Evolutionary conservation across 306 rosid species (phyloP).

Genomic region (Cicer yamashitae): DNA sequence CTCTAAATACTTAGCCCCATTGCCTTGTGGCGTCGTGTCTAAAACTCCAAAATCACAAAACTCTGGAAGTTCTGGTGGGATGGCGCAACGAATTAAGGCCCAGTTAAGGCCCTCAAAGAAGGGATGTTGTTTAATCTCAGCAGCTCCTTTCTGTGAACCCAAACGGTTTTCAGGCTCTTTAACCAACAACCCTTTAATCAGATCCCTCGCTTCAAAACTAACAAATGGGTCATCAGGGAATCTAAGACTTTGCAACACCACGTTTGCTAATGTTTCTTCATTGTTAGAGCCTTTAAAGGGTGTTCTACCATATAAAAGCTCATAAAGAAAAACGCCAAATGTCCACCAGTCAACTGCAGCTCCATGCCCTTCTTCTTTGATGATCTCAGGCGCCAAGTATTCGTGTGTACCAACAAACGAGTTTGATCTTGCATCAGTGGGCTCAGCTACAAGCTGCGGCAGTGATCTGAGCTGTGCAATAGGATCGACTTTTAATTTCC

Average conservation of each 20-base stretch:
- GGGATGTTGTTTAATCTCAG: constrained; percentile 81
- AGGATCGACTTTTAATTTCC: constrained; percentile 59
- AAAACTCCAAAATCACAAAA: constrained; percentile 60
- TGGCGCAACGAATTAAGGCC: constrained; percentile 77
- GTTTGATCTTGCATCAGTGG: constrained; percentile 81
- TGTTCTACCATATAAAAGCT: constrained; percentile 75
- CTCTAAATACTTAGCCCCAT: constrained; percentile 63
- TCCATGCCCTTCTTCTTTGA: constrained; percentile 87
- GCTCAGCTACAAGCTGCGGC: constrained; percentile 89
- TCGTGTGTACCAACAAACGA: constrained; percentile 90
- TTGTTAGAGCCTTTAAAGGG: constrained; percentile 73
- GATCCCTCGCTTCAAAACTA: constrained; percentile 69
- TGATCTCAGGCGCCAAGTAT: constrained; percentile 88
- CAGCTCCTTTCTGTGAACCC: constrained; percentile 75
- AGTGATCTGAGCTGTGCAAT: constrained; percentile 61
- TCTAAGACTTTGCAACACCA: constrained; percentile 66
- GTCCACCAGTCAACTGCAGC: constrained; percentile 97
- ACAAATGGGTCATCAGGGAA: constrained; percentile 66
- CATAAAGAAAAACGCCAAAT: constrained; percentile 78
- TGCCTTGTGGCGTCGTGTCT: constrained; percentile 52
- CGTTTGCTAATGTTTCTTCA: constrained; percentile 73
- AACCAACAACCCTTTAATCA: constrained; percentile 70
- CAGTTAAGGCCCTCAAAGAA: constrained; percentile 82
- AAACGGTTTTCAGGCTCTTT: constrained; percentile 78
- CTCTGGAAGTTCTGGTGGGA: constrained; percentile 69